These are phyloP conservation scores for Trichoderma lentiforme DNA, from an alignment of 2,329 filamentous ascomycete species.

Conservation along the genomic window DNA sequence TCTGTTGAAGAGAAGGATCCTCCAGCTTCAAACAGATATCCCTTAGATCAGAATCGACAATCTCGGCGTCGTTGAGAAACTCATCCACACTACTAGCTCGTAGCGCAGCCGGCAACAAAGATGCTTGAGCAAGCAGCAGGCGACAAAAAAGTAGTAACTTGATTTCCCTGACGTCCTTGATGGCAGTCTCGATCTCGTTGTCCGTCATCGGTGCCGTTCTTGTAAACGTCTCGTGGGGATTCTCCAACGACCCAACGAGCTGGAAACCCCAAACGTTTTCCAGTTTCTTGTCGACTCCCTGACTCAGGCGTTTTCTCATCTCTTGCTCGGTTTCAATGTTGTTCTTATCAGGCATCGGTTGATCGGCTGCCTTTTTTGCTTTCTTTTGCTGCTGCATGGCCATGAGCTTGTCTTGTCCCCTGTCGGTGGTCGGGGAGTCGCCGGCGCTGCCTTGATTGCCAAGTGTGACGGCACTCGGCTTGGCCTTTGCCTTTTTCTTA, in stretches of 20 bases:
- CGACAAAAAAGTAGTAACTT: slow-evolving; percentile 30
- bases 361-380: background rate
- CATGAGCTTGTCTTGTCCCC: slow-evolving; percentile 1
- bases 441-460: background rate
- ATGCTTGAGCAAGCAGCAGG: slow-evolving; percentile 27
- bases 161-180: slow-evolving; percentile 28
- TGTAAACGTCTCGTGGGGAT: slow-evolving; percentile 25
- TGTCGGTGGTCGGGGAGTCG: background rate
- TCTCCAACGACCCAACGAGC: slow-evolving; percentile 27
- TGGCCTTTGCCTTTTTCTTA: slow-evolving; percentile 2
- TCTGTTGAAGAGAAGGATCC: slow-evolving; percentile 27
- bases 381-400: background rate
- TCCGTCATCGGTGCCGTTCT: slow-evolving; percentile 28
- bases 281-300: slow-evolving; percentile 29
- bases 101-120: slow-evolving; percentile 27
- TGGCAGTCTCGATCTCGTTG: slow-evolving; percentile 25
- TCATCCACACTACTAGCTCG: slow-evolving; percentile 26
- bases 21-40: slow-evolving; percentile 30
- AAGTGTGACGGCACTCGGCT: background rate
- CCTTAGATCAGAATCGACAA: slow-evolving; percentile 27
- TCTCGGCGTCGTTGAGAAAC: slow-evolving; percentile 26
- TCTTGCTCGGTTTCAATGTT: slow-evolving; percentile 30
- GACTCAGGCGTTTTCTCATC: slow-evolving; percentile 27
- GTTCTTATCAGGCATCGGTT: slow-evolving; percentile 26
- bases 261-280: slow-evolving; percentile 22